Conservation (phyloP, 441 rosid genomes). For the Raphanus hybrid region DNA sequence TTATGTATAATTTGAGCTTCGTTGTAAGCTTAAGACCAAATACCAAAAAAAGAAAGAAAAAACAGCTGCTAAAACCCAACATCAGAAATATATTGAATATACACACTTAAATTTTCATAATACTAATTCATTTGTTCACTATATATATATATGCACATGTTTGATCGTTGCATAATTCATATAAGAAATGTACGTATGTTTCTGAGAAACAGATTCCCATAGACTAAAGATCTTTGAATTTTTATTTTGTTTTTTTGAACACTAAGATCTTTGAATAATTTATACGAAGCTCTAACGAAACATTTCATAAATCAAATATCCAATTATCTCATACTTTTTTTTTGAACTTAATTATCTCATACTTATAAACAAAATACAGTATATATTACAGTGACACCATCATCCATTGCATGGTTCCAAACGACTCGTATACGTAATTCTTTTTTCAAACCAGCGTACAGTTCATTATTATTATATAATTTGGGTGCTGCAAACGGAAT, state of each 20-base stretch:
- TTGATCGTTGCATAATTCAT: neutral
- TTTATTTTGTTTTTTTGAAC: too few species aligned
- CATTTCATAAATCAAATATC: neutral
- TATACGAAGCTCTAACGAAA: neutral
- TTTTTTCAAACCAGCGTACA: neutral
- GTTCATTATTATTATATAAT: neutral
- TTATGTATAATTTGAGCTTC: neutral
- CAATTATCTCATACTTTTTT: neutral
- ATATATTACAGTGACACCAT: neutral
- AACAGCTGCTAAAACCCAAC: too few species aligned
- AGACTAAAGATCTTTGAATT: neutral
- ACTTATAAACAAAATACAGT: neutral
- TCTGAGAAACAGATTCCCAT: neutral
- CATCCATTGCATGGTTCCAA: slow-evolving; percentile 16
- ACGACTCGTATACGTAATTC: neutral
- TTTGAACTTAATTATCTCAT: neutral
- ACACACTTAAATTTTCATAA: too few species aligned
- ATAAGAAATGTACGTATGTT: neutral
- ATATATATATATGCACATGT: neutral
- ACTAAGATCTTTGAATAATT: neutral
- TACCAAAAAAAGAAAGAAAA: neutral
- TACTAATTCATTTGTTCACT: too few species aligned
- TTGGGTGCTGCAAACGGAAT: slow-evolving; percentile 20
- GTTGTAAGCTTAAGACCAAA: neutral
- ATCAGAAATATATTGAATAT: too few species aligned